Evolutionary conservation across 352 stramenopile species (phyloP).

Genomic region (Phytophthora sp.): DNA sequence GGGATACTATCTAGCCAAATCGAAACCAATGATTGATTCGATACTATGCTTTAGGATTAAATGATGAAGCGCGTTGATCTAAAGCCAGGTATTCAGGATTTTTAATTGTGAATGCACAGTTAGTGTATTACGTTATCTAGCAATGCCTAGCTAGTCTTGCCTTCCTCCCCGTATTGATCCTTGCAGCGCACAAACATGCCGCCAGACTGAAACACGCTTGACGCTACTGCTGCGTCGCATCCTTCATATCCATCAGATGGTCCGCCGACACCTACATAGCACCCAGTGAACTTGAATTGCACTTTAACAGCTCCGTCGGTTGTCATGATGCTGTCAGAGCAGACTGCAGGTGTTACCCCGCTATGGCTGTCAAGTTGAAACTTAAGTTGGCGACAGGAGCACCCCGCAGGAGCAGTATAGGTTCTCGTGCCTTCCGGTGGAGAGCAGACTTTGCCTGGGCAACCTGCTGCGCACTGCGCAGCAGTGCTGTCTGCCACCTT

Average conservation of each 20-base stretch:
- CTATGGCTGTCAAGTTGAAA: background rate
- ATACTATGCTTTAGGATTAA: no score
- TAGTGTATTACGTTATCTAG: no score
- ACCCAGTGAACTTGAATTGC: background rate
- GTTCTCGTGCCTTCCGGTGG: background rate
- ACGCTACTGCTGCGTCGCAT: background rate
- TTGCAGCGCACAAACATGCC: conserved; percentile 6
- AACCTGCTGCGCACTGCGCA: background rate
- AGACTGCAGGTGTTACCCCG: background rate
- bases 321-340: background rate
- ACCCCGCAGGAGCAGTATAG: background rate
- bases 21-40: no score
- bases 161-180: background rate
- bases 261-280: background rate
- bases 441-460: background rate
- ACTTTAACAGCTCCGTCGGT: background rate
- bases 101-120: no score
- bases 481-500: background rate
- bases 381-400: background rate
- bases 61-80: no score
- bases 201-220: background rate
- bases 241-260: background rate
- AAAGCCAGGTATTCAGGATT: no score
- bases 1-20: no score
- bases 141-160: background rate